Evolutionary conservation across 805 yeast species (phyloP), one percentile per base, ranked within the genome.

Genomic region (Middelhovenomyces tepae): DNA sequence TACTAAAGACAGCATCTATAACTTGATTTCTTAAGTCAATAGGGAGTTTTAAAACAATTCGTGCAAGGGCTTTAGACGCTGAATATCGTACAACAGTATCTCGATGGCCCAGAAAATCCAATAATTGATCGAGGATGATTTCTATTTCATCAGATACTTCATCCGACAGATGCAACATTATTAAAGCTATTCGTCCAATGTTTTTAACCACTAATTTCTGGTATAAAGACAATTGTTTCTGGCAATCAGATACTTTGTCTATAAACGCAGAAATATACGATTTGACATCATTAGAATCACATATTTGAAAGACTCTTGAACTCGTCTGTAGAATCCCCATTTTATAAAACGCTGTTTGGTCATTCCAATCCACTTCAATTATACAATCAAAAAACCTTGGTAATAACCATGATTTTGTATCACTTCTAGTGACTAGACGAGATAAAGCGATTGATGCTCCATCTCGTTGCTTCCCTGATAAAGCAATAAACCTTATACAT

Each of bases 61-160:
- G 62, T 4, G 80, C 71, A 17, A 80, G 52, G 16, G 77, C 73
- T 49, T 78, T 80, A 1, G 95, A 81, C 21, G 78, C 59, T 1
- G 73, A 60, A 41, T 76, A 77, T 34, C 95, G 57, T 2, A 78
- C 67, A 2, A 60, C 56, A 0, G 81, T 71, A 34, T 73, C 81
- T 22, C 53, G 56, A 28, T 66, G 56, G n/a, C 60, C 59, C 35
- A 74, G 54, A 25, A 64, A 57, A 3, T 54, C 43, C 4, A 77
- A 41, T 26, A 75, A 57, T 47, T 65, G 60, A 22, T 67, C 63
- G 2, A 82, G 47, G 2, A 76, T 65, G 3, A 51, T 59, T 24
- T 75, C 78, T 4, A 74, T 62, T 0, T 48, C 47, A 2, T 34
- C 40, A 4, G 10, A 16, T 9, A 17, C 38, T 17, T 22, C 11